Base-by-base conservation (phyloP, 1,284 basidiomycete species). In the Trametes sp. region DNA sequence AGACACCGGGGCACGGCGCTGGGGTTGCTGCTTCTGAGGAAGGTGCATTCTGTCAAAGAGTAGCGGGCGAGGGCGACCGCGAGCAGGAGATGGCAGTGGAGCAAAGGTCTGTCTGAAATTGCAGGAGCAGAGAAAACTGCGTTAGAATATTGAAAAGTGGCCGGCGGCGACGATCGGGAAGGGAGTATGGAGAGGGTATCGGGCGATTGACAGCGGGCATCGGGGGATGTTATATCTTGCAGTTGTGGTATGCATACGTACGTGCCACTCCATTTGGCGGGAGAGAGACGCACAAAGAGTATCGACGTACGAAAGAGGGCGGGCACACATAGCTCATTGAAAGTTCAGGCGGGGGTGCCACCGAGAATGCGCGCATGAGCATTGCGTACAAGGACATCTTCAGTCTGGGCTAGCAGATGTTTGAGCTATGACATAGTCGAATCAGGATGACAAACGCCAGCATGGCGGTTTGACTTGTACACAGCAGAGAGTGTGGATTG, bases 141-240 rank as follows among this genome's bases (percentile, higher is more conserved):
- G 33, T 50, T 50, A 23, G 8, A 13, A 14, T 29, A 33, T 14
- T n/a, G 48, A 29, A 7, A 2, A 48, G 0, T 50, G 21, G 31
- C 48, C 48, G 48, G 48, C 48, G 31, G 48, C 29, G 21, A 19
- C n/a, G 48, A 14, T 11, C 29, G 29, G 13, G 16, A 16, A 11
- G 7, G 26, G 45, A n/a, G n/a, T n/a, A n/a, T 26, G 6, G 19
- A 19, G 19, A 48, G 52, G 38, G 29, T 26, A n/a, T 42, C 21
- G 41, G 21, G 41, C 19, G 41, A 42, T 42, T n/a, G 41, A 42
- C 41, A 41, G 45, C 29, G n/a, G 58, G 46, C n/a, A n/a, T n/a
- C n/a, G n/a, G n/a, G 42, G 42, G 42, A 14, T 23, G 21, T 45
- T 45, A 45, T 45, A 45, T 24, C 4, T 41, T 41, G 38, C 38